Evolutionary conservation across 345 rosid species (phyloP).

Genomic region (Hibiscus trionum): DNA sequence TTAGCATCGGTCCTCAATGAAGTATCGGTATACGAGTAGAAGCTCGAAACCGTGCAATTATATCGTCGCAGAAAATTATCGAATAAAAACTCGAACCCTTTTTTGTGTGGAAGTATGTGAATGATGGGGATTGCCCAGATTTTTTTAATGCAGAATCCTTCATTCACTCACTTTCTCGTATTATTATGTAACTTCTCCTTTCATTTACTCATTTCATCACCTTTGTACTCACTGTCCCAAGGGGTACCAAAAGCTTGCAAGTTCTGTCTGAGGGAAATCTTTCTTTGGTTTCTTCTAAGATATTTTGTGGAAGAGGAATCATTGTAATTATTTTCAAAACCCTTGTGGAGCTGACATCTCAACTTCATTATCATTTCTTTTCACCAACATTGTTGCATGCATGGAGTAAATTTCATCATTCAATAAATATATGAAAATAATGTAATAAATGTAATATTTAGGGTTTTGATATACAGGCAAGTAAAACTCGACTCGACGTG

Average conservation of each 20-base stretch:
- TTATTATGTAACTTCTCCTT: slow-evolving; percentile 8
- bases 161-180: not conserved
- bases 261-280: not conserved
- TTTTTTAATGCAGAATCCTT: not conserved
- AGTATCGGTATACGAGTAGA: no score
- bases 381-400: no score
- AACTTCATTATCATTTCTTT: not conserved
- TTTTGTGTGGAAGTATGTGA: no score
- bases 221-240: slow-evolving; percentile 10
- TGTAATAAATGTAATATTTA: no score
- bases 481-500: no score
- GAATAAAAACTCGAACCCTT: no score
- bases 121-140: not conserved
- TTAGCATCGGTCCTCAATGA: no score
- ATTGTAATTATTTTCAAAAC: not conserved
- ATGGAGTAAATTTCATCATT: no score
- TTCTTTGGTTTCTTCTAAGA: not conserved
- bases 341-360: not conserved
- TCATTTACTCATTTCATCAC: not conserved
- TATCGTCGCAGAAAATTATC: no score
- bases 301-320: not conserved
- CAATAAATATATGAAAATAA: no score
- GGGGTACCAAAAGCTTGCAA: not conserved
- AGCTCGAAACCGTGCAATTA: no score
- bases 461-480: no score